A percentile compares a stretch with the other conserved stretches of the same genome.
phyloP scores from a whole-genome alignment of 2,329 filamentous ascomycete genomes.

The Paraphaeosphaeria minitans region DNA sequence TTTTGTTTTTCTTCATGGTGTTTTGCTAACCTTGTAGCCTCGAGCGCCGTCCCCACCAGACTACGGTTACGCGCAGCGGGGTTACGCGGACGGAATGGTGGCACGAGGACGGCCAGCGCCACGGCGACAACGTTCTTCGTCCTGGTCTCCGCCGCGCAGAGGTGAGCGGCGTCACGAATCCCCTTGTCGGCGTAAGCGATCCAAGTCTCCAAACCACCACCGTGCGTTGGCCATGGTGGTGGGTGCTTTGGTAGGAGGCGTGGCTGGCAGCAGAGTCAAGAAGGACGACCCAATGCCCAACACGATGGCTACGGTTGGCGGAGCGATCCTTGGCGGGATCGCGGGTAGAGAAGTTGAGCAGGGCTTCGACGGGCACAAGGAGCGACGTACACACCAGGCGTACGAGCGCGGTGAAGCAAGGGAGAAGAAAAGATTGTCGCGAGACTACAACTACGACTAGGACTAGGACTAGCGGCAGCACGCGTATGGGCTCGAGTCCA shows the following conservation, averaged over 20 bases:
- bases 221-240: conserved; percentile 34
- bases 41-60: conserved; percentile 14
- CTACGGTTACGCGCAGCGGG: conserved; percentile 15
- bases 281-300: conserved; percentile 28
- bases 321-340: conserved; percentile 43
- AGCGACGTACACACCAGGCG: conserved; percentile 15
- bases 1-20: not conserved
- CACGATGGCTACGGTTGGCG: conserved; percentile 38
- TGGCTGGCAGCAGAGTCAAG: conserved; percentile 36
- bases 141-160: conserved; percentile 38
- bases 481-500: conserved; percentile 2
- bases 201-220: conserved; percentile 28
- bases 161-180: conserved; percentile 19
- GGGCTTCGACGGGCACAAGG: conserved; percentile 27
- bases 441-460: conserved; percentile 10
- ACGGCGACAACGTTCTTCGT: conserved; percentile 27
- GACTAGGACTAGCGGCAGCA: conserved; percentile 4
- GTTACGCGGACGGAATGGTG: conserved; percentile 16
- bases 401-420: conserved; percentile 15
- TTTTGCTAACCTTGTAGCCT: conserved; percentile 2
- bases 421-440: conserved; percentile 7
- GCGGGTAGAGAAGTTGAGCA: conserved; percentile 37
- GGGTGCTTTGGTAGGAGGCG: conserved; percentile 42
- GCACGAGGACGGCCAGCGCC: conserved; percentile 27
- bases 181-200: conserved; percentile 22